Conservation (phyloP, 1,139 yeast species). For the Saccharomyces hybrid region DNA sequence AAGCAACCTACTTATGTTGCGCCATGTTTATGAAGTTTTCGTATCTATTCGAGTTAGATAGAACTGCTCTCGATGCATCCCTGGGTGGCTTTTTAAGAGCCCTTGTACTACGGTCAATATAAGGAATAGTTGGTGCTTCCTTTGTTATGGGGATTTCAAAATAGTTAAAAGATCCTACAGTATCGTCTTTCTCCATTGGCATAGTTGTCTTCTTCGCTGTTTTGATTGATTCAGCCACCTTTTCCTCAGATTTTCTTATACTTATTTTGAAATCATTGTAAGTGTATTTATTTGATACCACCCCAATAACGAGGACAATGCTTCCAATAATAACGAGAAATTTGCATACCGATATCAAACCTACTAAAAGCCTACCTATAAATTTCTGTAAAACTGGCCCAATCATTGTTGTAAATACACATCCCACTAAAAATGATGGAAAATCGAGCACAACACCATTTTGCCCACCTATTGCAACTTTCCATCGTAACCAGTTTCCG, state of each 20-base stretch:
- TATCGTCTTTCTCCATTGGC: slow-evolving; percentile 4
- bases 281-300: not conserved
- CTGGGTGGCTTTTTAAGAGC: not conserved
- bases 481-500: slow-evolving; percentile 5
- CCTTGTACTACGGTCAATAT: not conserved
- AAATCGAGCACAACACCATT: slow-evolving; percentile 12
- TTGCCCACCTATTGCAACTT: slow-evolving; percentile 11
- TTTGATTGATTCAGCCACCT: slow-evolving; percentile 1
- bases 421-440: slow-evolving; percentile 20
- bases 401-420: slow-evolving; percentile 12
- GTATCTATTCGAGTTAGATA: slow-evolving; percentile 12
- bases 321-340: slow-evolving; percentile 18
- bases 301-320: slow-evolving; percentile 5
- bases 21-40: slow-evolving; percentile 19
- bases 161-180: slow-evolving; percentile 18
- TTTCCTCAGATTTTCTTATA: not conserved
- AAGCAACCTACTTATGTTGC: not conserved
- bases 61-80: not conserved
- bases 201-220: slow-evolving; percentile 1
- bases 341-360: slow-evolving; percentile 14
- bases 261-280: not conserved
- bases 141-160: slow-evolving; percentile 21
- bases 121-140: slow-evolving; percentile 1
- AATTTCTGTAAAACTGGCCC: slow-evolving; percentile 17
- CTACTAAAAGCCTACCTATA: slow-evolving; percentile 16